Evolutionary conservation across 139 green algal species (phyloP).

Genomic region (Chlamydomonas sp.): DNA sequence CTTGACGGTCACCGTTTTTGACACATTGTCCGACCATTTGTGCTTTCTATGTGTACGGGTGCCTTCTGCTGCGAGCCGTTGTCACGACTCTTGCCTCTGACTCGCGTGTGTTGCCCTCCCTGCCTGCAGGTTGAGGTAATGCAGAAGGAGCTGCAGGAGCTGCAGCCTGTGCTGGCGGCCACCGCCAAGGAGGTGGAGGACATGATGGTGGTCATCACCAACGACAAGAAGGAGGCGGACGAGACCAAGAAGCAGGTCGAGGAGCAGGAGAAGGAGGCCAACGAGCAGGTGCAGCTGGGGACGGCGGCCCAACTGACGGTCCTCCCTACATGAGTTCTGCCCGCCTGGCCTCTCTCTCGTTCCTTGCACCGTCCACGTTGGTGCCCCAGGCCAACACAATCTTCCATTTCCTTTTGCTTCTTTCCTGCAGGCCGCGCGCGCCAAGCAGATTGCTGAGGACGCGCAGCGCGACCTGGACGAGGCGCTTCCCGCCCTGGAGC

Average conservation of each 20-base stretch:
- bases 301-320: conserved; percentile 28
- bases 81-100: too few relatives aligned
- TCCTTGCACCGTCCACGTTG: background rate
- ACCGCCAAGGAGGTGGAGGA: conserved; percentile 80
- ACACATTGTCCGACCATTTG: too few relatives aligned
- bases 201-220: conserved; percentile 84
- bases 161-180: conserved; percentile 78
- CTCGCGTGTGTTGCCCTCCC: background rate
- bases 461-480: conserved; percentile 72
- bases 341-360: background rate
- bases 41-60: too few relatives aligned
- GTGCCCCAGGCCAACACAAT: too few relatives aligned
- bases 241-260: conserved; percentile 69
- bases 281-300: conserved; percentile 70
- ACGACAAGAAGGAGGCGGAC: conserved; percentile 78
- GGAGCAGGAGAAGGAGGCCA: conserved; percentile 78
- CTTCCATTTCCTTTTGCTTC: too few relatives aligned
- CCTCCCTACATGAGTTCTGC: background rate
- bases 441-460: conserved; percentile 67
- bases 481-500: conserved; percentile 75
- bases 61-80: too few relatives aligned
- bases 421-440: conserved; percentile 16
- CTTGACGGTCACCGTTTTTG: too few relatives aligned
- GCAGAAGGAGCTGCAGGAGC: conserved; percentile 75
- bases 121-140: conserved; percentile 73